phyloP scores from a whole-genome alignment of 345 rosid genomes.

The Hibiscus tridactylites region DNA sequence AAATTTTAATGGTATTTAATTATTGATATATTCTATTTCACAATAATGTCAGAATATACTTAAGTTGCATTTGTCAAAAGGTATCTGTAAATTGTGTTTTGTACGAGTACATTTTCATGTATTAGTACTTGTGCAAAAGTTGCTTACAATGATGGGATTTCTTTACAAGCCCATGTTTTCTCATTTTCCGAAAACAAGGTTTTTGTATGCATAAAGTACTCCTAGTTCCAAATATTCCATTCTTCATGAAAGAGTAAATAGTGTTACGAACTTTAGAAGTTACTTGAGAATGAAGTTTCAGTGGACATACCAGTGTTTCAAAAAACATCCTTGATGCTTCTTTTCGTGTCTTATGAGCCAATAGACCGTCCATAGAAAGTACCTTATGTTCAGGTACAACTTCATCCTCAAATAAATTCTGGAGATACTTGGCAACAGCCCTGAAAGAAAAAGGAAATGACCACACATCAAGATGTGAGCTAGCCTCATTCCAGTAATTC shows the following conservation, averaged over 20 bases:
- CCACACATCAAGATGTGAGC: constrained; percentile 3
- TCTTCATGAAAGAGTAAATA: neutral
- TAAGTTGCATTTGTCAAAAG: no score
- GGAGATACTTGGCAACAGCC: constrained; percentile 92
- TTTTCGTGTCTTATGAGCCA: constrained; percentile 87
- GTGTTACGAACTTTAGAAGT: neutral
- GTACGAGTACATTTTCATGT: neutral
- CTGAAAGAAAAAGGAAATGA: constrained; percentile 26
- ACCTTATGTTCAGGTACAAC: constrained; percentile 45
- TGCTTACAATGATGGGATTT: neutral
- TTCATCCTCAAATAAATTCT: constrained; percentile 60
- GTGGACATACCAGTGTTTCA: constrained; percentile 77
- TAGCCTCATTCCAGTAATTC: neutral
- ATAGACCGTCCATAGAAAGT: constrained; percentile 55
- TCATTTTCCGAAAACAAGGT: neutral
- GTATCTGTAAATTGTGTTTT: no score
- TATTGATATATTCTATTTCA: neutral
- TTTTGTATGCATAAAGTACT: neutral
- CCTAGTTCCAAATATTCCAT: neutral
- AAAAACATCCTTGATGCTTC: constrained; percentile 99
- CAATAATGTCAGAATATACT: neutral
- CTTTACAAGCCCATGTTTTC: neutral
- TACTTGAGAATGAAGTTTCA: constrained; percentile 1
- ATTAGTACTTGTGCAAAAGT: neutral
- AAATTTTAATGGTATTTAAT: neutral